Conservation (phyloP, 73 alveolate genomes). For the Paramecium sexaurelia region DNA sequence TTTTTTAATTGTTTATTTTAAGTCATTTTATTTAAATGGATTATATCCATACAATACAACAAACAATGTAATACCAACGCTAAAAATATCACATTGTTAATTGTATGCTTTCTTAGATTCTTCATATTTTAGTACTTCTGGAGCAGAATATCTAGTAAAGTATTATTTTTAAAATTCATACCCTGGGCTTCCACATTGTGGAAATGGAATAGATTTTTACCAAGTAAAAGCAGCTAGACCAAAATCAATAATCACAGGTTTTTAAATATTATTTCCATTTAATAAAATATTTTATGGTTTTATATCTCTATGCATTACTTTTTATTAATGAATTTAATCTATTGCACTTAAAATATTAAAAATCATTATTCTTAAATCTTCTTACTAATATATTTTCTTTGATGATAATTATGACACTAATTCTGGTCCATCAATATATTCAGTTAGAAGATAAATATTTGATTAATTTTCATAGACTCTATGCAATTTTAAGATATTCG, state of each 20-base stretch:
- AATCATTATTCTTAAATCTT: not conserved
- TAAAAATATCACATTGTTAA: conserved; percentile 23
- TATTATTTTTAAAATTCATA: not conserved
- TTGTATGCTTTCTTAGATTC: not conserved
- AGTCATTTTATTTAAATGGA: conserved; percentile 40
- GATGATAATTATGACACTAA: conserved; percentile 14
- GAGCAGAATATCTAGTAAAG: conserved; percentile 23
- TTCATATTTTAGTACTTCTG: conserved; percentile 42
- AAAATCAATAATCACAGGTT: conserved; percentile 33
- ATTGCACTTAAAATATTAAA: not conserved
- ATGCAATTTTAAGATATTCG: not conserved
- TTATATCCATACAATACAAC: conserved; percentile 33
- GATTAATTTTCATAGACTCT: conserved; percentile 41
- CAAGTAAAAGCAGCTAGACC: conserved; percentile 7
- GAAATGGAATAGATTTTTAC: not conserved
- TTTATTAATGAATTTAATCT: not conserved
- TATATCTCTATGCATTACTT: conserved; percentile 7
- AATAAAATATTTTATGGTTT: conserved; percentile 24
- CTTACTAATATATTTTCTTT: not conserved
- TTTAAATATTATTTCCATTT: not conserved
- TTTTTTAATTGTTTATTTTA: not conserved
- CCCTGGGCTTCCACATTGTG: conserved; percentile 57
- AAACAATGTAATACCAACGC: conserved; percentile 28
- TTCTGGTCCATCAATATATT: conserved; percentile 38
- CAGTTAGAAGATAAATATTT: not conserved